These are phyloP conservation scores for Cutaneotrichosporon dermatis DNA, from an alignment of 1,284 basidiomycete species.

Conservation along the genomic window DNA sequence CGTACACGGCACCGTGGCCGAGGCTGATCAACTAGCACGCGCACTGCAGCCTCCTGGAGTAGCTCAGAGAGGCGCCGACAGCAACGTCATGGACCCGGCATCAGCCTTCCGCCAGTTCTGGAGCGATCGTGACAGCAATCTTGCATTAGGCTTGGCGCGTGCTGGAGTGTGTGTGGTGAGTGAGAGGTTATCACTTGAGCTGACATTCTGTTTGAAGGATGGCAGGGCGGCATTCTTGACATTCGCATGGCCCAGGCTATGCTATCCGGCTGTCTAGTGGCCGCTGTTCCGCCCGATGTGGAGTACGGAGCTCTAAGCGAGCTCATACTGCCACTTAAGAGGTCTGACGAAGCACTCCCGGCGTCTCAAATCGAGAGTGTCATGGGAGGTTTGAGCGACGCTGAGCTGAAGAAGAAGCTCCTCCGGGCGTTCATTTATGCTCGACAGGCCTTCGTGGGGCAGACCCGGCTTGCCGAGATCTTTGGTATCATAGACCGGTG, in stretches of 20 bases:
- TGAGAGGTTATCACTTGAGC: constrained; percentile 2
- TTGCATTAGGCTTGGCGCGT: constrained; percentile 21
- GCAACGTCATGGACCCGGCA: not conserved
- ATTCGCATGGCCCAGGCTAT: constrained; percentile 34
- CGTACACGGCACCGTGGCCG: not conserved
- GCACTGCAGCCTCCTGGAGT: too few species aligned
- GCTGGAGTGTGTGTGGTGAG: constrained; percentile 36
- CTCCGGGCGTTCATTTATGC: constrained; percentile 6
- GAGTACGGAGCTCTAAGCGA: constrained; percentile 22
- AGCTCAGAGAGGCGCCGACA: too few species aligned
- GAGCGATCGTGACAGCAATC: constrained; percentile 20
- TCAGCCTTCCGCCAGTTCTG: constrained; percentile 18
- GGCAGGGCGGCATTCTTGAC: constrained; percentile 28
- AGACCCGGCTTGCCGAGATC: not conserved
- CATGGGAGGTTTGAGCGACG: not conserved
- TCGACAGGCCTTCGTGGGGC: not conserved
- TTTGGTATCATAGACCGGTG: not conserved
- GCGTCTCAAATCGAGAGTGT: not conserved
- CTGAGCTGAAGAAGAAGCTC: not conserved
- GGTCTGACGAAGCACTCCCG: not conserved
- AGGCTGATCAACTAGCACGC: too few species aligned
- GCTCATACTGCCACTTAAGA: constrained; percentile 2
- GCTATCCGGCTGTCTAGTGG: constrained; percentile 39
- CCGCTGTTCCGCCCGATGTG: constrained; percentile 27
- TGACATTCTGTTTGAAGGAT: constrained; percentile 33